Evolutionary conservation across 2,329 filamentous ascomycete genomes (phyloP).

Genomic region (Arthrobotrys megalospora): DNA sequence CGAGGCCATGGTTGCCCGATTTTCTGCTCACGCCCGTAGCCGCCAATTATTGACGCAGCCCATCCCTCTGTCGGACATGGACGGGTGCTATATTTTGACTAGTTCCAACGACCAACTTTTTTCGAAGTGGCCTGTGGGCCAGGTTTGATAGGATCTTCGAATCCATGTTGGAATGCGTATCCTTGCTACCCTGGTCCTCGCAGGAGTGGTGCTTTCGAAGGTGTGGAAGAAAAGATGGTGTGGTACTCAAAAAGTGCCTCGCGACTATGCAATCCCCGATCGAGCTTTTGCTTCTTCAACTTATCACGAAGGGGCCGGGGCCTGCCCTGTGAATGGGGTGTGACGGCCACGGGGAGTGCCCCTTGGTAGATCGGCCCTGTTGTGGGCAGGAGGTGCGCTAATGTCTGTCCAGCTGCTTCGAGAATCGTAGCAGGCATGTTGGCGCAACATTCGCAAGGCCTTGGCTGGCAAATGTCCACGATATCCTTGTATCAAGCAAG

Average conservation of each 20-base stretch:
- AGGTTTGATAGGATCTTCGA: conserved; percentile 45
- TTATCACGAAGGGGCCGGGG: conserved; percentile 15
- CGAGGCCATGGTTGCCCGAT: conserved; percentile 14
- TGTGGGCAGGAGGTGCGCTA: conserved; percentile 35
- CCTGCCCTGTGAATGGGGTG: conserved; percentile 21
- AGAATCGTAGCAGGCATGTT: conserved; percentile 36
- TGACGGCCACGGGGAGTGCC: conserved; percentile 24
- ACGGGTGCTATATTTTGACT: conserved; percentile 42
- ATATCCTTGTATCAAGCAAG: conserved; percentile 37
- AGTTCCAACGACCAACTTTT: conserved; percentile 54
- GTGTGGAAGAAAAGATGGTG: conserved; percentile 37
- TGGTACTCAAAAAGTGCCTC: conserved; percentile 45
- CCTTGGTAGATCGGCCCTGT: conserved; percentile 3
- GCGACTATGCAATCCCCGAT: conserved; percentile 34
- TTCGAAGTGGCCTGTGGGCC: conserved; percentile 26
- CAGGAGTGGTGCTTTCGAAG: conserved; percentile 13
- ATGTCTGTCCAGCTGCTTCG: conserved; percentile 25
- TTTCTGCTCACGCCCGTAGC: conserved; percentile 44
- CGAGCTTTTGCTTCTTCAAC: conserved; percentile 47
- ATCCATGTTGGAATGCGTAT: conserved; percentile 47
- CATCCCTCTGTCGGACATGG: conserved; percentile 20
- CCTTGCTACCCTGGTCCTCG: conserved; percentile 30
- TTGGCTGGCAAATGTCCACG: conserved; percentile 21
- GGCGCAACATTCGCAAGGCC: conserved; percentile 39
- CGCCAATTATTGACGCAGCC: conserved; percentile 56